Evolutionary conservation across 139 green algal species (phyloP), one percentile per base, ranked within the genome.

Genomic region (Monoraphidium neglectum): DNA sequence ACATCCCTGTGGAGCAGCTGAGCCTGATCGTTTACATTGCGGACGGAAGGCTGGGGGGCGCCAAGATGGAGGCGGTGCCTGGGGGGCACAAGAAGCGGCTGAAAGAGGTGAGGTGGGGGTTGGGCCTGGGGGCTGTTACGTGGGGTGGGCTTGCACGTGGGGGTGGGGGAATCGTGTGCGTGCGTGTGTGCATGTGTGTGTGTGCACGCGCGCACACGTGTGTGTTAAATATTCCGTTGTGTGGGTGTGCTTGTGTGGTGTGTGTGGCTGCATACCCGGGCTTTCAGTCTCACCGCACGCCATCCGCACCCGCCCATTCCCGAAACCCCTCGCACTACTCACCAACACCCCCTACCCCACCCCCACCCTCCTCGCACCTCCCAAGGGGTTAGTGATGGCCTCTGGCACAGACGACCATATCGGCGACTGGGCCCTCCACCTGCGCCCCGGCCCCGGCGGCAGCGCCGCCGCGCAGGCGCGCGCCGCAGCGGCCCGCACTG

Each of bases 21-120:
- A 90, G 84, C 0, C 38, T 92, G 30, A 47, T 91, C 30, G 70
- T 91, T 36, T 94, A 94, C 74, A 40, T 92, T 18, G 77, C 69
- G 16, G 81, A 86, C 28, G 86, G 87, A 51, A 60, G 82, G 33
- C 77, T 64, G 47, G 60, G 35, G 2, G 53, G 59, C 23, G 30
- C 79, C 32, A 13, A 69, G 8, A 16, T 82, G 28, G 71, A 81
- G 30, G 26, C 72, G 47, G 59, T 59, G 74, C 74, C 74, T 3
- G 51, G 75, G 3, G 47, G 65, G 24, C 28, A 75, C 35, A 51
- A 59, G n/a, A 60, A 24, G 16, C 72, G 66, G 49, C 32, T 79
- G 18, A 62, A 26, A 46, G 15, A 79, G 73, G 73, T 79, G 33
- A 0, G 72, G 12, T 37, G 62, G 32, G 1, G 15, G 59, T 26